These are phyloP conservation scores for Myrmaecium sp. DNA, from an alignment of 2,329 filamentous ascomycete species.

Conservation along the genomic window DNA sequence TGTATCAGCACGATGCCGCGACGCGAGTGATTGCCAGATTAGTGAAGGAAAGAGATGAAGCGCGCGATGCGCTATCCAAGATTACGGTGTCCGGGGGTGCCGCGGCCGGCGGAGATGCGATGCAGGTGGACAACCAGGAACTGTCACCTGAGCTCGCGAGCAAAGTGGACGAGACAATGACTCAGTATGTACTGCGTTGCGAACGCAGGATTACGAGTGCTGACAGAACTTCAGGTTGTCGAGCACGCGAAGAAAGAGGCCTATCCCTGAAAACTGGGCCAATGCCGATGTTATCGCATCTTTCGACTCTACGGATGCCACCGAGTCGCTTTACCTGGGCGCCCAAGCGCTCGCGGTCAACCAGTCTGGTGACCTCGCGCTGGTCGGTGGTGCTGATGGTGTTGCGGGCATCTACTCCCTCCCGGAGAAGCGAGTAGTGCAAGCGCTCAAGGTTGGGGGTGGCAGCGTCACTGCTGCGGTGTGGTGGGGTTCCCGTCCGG, in stretches of 20 bases:
- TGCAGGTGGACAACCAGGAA: conserved; percentile 75
- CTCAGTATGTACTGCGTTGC: conserved; percentile 41
- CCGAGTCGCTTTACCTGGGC: conserved; percentile 43
- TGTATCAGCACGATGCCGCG: conserved; percentile 97
- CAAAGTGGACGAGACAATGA: conserved; percentile 65
- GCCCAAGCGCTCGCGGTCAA: conserved; percentile 41
- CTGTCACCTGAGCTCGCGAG: conserved; percentile 55
- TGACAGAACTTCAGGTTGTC: conserved; percentile 45
- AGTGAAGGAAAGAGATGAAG: conserved; percentile 83
- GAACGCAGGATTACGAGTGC: not conserved
- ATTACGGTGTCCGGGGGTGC: conserved; percentile 51
- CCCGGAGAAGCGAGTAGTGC: conserved; percentile 55
- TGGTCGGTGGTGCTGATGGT: conserved; percentile 60
- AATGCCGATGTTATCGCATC: conserved; percentile 52
- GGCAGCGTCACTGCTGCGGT: conserved; percentile 49
- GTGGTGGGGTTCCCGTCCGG: conserved; percentile 51
- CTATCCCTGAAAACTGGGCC: conserved; percentile 72
- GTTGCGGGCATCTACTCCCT: conserved; percentile 65
- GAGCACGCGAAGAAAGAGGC: conserved; percentile 76
- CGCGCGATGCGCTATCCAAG: conserved; percentile 72
- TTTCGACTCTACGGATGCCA: conserved; percentile 37
- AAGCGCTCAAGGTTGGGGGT: conserved; percentile 44
- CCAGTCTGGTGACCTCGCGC: conserved; percentile 45
- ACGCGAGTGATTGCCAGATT: conserved; percentile 83
- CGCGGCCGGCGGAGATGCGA: conserved; percentile 53